Evolutionary conservation across 176 grass and related monocot species (phyloP), one percentile per base, ranked within the genome.

Genomic region (Musa acuminata): DNA sequence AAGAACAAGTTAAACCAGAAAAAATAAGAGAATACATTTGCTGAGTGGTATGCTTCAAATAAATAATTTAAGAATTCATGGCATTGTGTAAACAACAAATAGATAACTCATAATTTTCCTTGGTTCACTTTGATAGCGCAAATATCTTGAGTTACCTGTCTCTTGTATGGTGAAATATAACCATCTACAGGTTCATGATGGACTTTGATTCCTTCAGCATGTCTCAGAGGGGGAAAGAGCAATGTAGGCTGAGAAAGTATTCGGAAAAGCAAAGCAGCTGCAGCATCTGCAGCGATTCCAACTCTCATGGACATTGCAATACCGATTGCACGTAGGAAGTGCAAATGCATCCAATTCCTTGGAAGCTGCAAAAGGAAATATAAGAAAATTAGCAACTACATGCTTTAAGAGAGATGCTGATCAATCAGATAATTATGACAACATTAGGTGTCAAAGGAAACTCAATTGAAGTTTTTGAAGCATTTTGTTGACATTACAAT

Each of bases 241-340:
- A 99, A 78, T 0, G 86, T 89, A 72, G 95, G 95, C 73, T 99
- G 95, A 49, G 95, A 94, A 72, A 99, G 88, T 84, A 99, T 91
- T 8, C 95, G 91, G 55, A 99, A 99, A 87, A 99, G 95, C 73
- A 99, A 83, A 74, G 90, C 95, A 73, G 95, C 95, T 58, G 95
- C 78, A 50, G 91, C 85, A 89, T 99, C 95, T 73, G 95, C 90
- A 71, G 95, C 95, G 27, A 99, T 94, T 57, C 95, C 86, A 68
- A 86, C 88, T 84, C 91, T 87, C 95, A 99, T 99, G 66, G 95
- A 99, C 95, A 99, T 99, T 64, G 95, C 95, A 50, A 83, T 99
- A 79, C 95, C 95, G 64, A 99, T 91, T 0, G 95, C 91, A 51
- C 95, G 95, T 75, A 99, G 77, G 77, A 99, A 99, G 83, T 99